Evolutionary conservation across 106 monocot species (phyloP).

Genomic region (Dendrobium catenatum): DNA sequence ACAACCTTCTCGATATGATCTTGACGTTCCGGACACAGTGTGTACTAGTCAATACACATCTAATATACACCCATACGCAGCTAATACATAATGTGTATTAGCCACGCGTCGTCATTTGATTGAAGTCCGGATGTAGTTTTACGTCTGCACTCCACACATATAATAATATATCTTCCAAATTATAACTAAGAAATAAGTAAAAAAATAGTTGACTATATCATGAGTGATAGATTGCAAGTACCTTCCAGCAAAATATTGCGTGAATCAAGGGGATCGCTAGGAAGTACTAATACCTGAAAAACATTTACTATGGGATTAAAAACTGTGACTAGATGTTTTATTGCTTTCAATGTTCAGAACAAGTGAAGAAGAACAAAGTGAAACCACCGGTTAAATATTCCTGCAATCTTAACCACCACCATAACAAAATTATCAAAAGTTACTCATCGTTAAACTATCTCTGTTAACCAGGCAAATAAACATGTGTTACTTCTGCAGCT

Average conservation of each 20-base stretch:
- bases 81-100: no score
- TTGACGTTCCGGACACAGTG: no score
- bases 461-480: background rate
- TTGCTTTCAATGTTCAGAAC: background rate
- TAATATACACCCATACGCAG: no score
- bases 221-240: constrained; percentile 13
- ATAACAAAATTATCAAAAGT: background rate
- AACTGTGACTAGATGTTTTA: background rate
- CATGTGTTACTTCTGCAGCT: background rate
- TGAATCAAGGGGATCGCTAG: constrained; percentile 83
- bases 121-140: no score
- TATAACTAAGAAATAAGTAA: background rate
- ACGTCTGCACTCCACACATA: background rate
- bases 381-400: background rate
- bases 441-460: background rate
- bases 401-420: background rate
- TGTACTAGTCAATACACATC: no score
- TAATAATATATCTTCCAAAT: background rate
- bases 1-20: no score
- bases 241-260: constrained; percentile 98
- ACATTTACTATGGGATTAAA: background rate
- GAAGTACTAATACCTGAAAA: constrained; percentile 68
- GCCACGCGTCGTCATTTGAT: no score
- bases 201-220: background rate
- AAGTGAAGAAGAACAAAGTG: background rate